Conservation (phyloP, 768 basidiomycete genomes). For the Macrolepiota albuminosa region DNA sequence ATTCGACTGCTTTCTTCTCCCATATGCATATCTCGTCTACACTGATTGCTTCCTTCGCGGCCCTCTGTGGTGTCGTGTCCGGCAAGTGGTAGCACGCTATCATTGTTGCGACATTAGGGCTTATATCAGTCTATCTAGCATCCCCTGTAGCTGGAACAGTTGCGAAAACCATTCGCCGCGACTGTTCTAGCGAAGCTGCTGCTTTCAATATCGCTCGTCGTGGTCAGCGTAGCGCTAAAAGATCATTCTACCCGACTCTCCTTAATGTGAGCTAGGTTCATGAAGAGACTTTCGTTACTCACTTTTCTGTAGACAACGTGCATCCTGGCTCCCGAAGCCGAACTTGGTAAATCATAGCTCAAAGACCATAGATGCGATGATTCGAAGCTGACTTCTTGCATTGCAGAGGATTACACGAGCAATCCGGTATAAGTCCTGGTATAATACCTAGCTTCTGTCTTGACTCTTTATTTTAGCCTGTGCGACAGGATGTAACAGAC, state of each 20-base stretch:
- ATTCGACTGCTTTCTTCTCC: background rate
- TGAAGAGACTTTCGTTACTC: background rate
- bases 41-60: background rate
- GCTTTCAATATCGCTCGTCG: conserved; percentile 16
- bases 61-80: background rate
- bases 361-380: background rate
- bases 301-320: conserved; percentile 13
- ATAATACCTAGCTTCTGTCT: background rate
- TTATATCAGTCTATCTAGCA: background rate
- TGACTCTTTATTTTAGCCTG: conserved; percentile 4
- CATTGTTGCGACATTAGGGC: background rate
- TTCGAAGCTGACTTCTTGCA: background rate
- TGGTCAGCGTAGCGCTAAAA: conserved; percentile 7
- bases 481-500: conserved; percentile 17
- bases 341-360: conserved; percentile 7
- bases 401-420: conserved; percentile 13
- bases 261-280: conserved; percentile 9
- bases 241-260: conserved; percentile 11
- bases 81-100: background rate
- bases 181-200: conserved; percentile 12
- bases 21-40: background rate
- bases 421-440: conserved; percentile 9
- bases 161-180: conserved; percentile 2
- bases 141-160: conserved; percentile 3
- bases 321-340: conserved; percentile 14